Percentiles rank a stretch among this genome's conserved stretches.
phyloP scores from a whole-genome alignment of 371 early-diverging fungal species.

The Mortierella sp. region DNA sequence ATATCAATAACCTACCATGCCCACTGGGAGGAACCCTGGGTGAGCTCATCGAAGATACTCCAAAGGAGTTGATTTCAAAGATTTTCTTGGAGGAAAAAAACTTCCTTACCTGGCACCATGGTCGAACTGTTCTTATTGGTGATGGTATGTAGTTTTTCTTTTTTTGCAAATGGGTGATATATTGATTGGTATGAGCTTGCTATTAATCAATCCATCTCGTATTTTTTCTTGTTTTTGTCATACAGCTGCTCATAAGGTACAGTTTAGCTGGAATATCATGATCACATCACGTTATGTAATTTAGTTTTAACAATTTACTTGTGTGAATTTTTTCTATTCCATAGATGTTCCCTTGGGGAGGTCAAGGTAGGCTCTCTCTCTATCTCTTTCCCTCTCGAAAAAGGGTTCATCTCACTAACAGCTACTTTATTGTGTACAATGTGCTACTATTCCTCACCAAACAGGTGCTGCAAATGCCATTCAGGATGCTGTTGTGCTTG shows the following conservation, averaged over 20 bases:
- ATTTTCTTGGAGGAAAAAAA: conserved; percentile 27
- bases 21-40: conserved; percentile 23
- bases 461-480: conserved; percentile 38
- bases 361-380: conserved; percentile 2
- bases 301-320: not conserved
- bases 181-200: not conserved
- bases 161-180: not conserved
- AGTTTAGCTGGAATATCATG: not conserved
- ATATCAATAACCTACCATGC: conserved; percentile 1
- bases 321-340: not conserved
- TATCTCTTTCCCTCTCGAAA: not conserved
- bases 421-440: not conserved
- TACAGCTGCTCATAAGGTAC: conserved; percentile 20
- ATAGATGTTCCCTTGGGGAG: conserved; percentile 17
- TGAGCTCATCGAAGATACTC: conserved; percentile 24
- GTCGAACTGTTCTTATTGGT: conserved; percentile 22
- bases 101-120: conserved; percentile 7
- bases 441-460: not conserved
- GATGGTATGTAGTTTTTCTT: conserved; percentile 16
- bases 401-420: not conserved
- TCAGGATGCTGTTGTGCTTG: conserved; percentile 30
- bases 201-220: not conserved
- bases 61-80: conserved; percentile 13
- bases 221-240: not conserved
- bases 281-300: not conserved